phyloP scores from a whole-genome alignment of 1,284 basidiomycete genomes.

The Inonotus hispidus region DNA sequence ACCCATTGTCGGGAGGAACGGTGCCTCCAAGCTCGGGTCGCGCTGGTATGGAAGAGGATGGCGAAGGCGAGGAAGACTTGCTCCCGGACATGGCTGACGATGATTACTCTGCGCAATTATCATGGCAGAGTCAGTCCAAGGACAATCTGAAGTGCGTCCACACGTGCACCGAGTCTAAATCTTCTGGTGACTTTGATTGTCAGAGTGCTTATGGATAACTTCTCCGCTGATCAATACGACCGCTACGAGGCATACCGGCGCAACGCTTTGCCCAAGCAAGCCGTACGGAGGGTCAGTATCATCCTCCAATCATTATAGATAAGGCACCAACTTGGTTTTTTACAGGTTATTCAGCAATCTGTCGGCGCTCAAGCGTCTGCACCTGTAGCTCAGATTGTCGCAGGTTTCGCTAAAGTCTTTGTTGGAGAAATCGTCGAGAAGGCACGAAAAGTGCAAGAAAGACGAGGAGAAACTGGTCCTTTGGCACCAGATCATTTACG shows the following conservation, averaged over 20 bases:
- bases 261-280: slow-evolving; percentile 78
- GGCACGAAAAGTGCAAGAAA: slow-evolving; percentile 73
- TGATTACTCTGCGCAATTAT: slow-evolving; percentile 73
- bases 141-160: slow-evolving; percentile 66
- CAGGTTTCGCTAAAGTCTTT: slow-evolving; percentile 88
- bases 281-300: slow-evolving; percentile 64
- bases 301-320: background rate
- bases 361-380: slow-evolving; percentile 80
- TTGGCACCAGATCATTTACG: slow-evolving; percentile 83
- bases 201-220: slow-evolving; percentile 84
- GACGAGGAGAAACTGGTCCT: slow-evolving; percentile 69
- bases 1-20: slow-evolving; percentile 16
- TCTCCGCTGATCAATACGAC: slow-evolving; percentile 79
- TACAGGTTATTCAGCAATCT: slow-evolving; percentile 78
- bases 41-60: slow-evolving; percentile 37
- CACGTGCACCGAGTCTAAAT: background rate
- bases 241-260: slow-evolving; percentile 84
- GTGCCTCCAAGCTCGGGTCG: slow-evolving; percentile 20
- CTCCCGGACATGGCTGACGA: slow-evolving; percentile 80
- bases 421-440: slow-evolving; percentile 90
- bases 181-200: slow-evolving; percentile 4
- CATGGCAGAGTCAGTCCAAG: slow-evolving; percentile 78
- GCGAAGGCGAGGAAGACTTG: slow-evolving; percentile 68
- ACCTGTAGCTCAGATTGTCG: slow-evolving; percentile 82
- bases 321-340: slow-evolving; percentile 2